Conservation (phyloP, 2,329 filamentous ascomycete genomes). For the Ilyonectria robusta region DNA sequence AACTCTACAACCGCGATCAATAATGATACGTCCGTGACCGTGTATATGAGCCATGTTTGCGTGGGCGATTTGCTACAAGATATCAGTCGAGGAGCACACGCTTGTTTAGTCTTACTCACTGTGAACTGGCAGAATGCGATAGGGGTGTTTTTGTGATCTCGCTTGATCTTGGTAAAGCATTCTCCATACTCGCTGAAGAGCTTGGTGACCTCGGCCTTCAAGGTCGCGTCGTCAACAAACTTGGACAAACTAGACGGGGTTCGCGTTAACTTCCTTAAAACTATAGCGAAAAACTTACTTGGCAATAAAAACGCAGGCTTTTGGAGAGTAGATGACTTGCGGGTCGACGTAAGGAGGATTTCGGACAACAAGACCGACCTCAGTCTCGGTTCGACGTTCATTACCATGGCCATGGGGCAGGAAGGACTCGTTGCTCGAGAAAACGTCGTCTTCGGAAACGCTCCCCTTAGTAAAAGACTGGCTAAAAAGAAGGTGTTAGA, state of each 20-base stretch:
- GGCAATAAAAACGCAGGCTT: slow-evolving; percentile 75
- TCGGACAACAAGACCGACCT: neutral
- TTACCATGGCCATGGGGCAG: neutral
- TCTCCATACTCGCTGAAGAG: slow-evolving; percentile 68
- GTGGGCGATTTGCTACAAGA: slow-evolving; percentile 60
- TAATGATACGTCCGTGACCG: slow-evolving; percentile 64
- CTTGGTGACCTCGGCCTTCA: slow-evolving; percentile 67
- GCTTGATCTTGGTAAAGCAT: slow-evolving; percentile 75
- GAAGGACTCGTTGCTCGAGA: neutral
- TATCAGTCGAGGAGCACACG: slow-evolving; percentile 41
- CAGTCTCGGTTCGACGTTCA: neutral
- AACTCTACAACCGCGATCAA: slow-evolving; percentile 70
- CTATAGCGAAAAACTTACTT: slow-evolving; percentile 65
- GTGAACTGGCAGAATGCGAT: slow-evolving; percentile 76
- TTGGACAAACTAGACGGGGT: slow-evolving; percentile 64
- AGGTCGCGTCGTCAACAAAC: slow-evolving; percentile 62
- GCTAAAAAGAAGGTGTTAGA: neutral
- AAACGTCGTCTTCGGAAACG: slow-evolving; percentile 8
- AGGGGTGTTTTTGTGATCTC: slow-evolving; percentile 69
- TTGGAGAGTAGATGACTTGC: slow-evolving; percentile 66
- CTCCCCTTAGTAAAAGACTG: neutral
- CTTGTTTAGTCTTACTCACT: slow-evolving; percentile 55
- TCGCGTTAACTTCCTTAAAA: neutral
- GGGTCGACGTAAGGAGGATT: slow-evolving; percentile 55
- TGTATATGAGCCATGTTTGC: slow-evolving; percentile 63